These are phyloP conservation scores for Apiosordaria backusii DNA, from an alignment of 495 filamentous ascomycete species.

Conservation along the genomic window DNA sequence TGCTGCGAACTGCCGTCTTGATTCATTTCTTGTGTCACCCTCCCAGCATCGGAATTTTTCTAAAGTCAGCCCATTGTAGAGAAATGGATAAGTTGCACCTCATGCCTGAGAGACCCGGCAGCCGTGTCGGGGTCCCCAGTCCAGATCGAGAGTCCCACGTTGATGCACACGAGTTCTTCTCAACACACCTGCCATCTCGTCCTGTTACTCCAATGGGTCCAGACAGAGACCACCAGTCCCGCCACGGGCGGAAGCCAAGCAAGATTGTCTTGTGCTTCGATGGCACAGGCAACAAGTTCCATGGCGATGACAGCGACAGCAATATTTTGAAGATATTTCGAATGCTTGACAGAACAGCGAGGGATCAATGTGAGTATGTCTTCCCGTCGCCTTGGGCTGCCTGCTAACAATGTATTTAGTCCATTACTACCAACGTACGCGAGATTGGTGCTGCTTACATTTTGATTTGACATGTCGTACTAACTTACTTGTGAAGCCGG, in stretches of 20 bases:
- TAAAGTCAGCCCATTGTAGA: neutral
- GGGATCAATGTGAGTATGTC: conserved; percentile 46
- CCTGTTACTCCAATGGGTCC: conserved; percentile 18
- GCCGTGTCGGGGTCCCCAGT: neutral
- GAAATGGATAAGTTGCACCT: conserved; percentile 30
- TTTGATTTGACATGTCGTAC: conserved; percentile 8
- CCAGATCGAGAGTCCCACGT: conserved; percentile 3
- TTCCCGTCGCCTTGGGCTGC: neutral
- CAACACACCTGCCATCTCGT: conserved; percentile 26
- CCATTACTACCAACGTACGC: conserved; percentile 67
- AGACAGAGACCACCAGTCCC: conserved; percentile 2
- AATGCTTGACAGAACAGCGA: conserved; percentile 54
- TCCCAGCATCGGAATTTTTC: conserved; percentile 1
- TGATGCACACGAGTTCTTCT: conserved; percentile 20
- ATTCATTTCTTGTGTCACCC: neutral
- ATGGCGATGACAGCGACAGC: conserved; percentile 74
- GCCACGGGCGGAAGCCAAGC: conserved; percentile 26
- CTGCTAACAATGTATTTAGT: conserved; percentile 33
- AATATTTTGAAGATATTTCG: conserved; percentile 87
- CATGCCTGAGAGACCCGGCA: conserved; percentile 16
- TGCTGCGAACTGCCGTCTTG: neutral
- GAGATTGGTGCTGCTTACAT: neutral
- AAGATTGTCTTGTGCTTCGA: conserved; percentile 81
- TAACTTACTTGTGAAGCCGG: conserved; percentile 53
- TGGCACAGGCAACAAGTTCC: conserved; percentile 85